Percentiles rank a stretch among this genome's conserved stretches.
Conservation (phyloP, 2,329 filamentous ascomycete species). For the Talaromyces piceae region DNA sequence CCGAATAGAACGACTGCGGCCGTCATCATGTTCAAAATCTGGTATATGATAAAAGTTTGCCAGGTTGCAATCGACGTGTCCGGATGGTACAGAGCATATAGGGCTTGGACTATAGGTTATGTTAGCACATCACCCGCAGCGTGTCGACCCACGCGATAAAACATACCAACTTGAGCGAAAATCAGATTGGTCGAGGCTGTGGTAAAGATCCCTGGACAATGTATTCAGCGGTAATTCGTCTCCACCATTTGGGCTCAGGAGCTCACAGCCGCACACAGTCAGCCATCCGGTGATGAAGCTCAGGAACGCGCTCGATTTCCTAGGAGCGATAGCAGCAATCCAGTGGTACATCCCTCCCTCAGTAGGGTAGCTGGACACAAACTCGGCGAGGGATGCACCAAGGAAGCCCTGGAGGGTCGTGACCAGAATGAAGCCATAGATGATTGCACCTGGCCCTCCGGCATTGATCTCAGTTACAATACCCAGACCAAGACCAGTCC, state of each 20-base stretch:
- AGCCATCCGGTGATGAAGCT: slow-evolving; percentile 42
- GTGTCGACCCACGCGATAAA: slow-evolving; percentile 33
- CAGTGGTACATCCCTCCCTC: slow-evolving; percentile 48
- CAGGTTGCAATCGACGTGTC: slow-evolving; percentile 37
- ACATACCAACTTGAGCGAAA: slow-evolving; percentile 23
- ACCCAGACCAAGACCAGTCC: slow-evolving; percentile 32
- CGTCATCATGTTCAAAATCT: slow-evolving; percentile 36
- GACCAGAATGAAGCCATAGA: slow-evolving; percentile 45
- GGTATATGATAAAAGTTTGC: slow-evolving; percentile 41
- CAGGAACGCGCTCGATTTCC: slow-evolving; percentile 31
- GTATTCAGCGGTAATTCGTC: background rate
- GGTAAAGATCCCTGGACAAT: slow-evolving; percentile 40
- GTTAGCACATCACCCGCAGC: slow-evolving; percentile 14
- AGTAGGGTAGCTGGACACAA: slow-evolving; percentile 44
- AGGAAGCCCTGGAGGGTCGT: slow-evolving; percentile 42
- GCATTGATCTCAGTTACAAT: slow-evolving; percentile 43
- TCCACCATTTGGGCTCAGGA: background rate
- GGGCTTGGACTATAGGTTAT: slow-evolving; percentile 7
- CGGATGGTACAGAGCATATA: slow-evolving; percentile 32
- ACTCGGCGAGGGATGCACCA: slow-evolving; percentile 40
- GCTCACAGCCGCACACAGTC: slow-evolving; percentile 33
- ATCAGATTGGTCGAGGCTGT: slow-evolving; percentile 43
- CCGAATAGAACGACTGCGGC: slow-evolving; percentile 43
- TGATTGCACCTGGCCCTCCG: slow-evolving; percentile 42
- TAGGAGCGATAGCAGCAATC: slow-evolving; percentile 43